Conservation (phyloP, 768 basidiomycete species). For the Mycena filopes region DNA sequence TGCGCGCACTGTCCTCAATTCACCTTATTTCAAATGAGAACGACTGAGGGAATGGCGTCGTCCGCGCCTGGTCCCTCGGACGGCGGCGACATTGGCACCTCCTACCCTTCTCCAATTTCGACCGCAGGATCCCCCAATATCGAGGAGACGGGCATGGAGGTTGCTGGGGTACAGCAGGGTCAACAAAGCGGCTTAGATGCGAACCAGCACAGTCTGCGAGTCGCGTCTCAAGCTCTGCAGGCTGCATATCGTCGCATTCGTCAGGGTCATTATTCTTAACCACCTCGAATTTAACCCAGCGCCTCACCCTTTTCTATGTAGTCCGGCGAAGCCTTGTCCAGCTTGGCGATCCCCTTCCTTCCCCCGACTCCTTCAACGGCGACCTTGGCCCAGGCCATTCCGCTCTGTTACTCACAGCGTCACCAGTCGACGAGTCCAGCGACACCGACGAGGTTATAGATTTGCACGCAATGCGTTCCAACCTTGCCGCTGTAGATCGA, state of each 20-base stretch:
- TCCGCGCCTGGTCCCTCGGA: background rate
- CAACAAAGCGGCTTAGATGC: conserved; percentile 38
- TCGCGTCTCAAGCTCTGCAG: conserved; percentile 65
- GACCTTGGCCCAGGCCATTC: conserved; percentile 52
- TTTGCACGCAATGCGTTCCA: conserved; percentile 18
- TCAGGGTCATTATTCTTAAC: conserved; percentile 38
- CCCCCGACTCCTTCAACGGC: conserved; percentile 19
- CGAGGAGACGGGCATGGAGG: conserved; percentile 15
- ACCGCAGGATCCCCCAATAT: conserved; percentile 32
- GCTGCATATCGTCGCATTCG: conserved; percentile 65
- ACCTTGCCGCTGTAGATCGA: conserved; percentile 28
- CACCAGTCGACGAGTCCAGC: conserved; percentile 29
- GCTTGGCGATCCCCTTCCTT: conserved; percentile 50
- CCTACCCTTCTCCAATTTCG: conserved; percentile 45
- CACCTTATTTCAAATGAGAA: no score
- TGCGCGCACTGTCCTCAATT: no score
- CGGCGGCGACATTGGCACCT: conserved; percentile 19
- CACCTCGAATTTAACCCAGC: background rate
- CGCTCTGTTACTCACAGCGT: conserved; percentile 27
- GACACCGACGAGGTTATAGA: conserved; percentile 31
- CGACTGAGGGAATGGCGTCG: conserved; percentile 31
- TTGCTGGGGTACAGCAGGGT: conserved; percentile 17
- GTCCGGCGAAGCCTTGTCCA: conserved; percentile 62
- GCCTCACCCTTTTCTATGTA: background rate
- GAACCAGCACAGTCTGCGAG: conserved; percentile 54